Evolutionary conservation across 1,284 basidiomycete genomes (phyloP), one percentile per base, ranked within the genome.

Genomic region (Xerocomus minutiporus): DNA sequence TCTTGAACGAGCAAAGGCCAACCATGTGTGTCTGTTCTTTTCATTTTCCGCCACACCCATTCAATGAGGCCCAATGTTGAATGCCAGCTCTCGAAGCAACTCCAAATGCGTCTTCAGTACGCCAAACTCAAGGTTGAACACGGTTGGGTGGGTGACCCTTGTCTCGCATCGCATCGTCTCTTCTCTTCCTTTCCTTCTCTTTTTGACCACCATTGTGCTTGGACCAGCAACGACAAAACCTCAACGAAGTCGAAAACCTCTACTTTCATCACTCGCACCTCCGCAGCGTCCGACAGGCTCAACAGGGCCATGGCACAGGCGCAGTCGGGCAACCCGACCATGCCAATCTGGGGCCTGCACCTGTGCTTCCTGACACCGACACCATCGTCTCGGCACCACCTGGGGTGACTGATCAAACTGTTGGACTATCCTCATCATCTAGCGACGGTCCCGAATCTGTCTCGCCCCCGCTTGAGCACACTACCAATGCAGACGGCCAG

Each of bases 41-140:
- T 25, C 28, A 23, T 26, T 38, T 13, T 3, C 6, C 32, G 7
- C 36, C 39, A 8, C 15, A n/a, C 32, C 17, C 25, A 15, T 35
- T 51, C 49, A 50, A 34, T 8, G 36, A 15, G 42, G 32, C 36
- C 36, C 15, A 9, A 36, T 47, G 32, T 20, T 20, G 20, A 20
- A 20, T 20, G 20, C n/a, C 52, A 89, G 87, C 74, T 89, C 17
- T 83, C 82, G 2, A 76, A 83, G 53, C 86, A 89, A 56, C 73
- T 90, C n/a, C 83, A 86, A 61, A 76, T 86, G 67, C 78, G 87
- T 25, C 71, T 90, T 17, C 86, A 86, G 62, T 90, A 89, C 62
- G 87, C 88, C 12, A 77, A 80, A 60, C 73, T 90, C 48, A 90
- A 90, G 63, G 86, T 90, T 43, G 86, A 90, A 57, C 79, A 88